A percentile compares a stretch with the other conserved stretches of the same genome.
Evolutionary conservation across 495 filamentous ascomycete species (phyloP).

Genomic region (Corynascus novoguineensis): DNA sequence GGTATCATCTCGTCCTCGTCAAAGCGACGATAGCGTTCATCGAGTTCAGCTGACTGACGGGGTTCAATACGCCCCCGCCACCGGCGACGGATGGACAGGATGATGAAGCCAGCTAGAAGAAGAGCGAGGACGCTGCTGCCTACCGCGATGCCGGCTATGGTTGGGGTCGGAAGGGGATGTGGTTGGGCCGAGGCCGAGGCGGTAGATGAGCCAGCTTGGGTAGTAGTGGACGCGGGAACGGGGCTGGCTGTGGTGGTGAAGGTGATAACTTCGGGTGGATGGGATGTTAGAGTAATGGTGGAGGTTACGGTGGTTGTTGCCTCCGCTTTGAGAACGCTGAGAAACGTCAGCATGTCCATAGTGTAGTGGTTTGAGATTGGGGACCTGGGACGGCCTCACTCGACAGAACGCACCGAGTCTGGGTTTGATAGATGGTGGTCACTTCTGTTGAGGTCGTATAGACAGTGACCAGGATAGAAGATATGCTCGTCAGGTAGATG

Average conservation of each 20-base stretch:
- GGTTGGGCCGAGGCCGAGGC: conserved; percentile 2
- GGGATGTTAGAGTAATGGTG: conserved; percentile 27
- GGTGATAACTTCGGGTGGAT: conserved; percentile 15
- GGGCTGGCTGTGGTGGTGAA: conserved; percentile 23
- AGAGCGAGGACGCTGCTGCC: conserved; percentile 19
- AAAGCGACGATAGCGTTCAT: too few species aligned
- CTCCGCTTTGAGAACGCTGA: conserved; percentile 24
- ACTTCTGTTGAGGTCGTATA: conserved; percentile 20
- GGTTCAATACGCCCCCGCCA: neutral
- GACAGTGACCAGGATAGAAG: conserved; percentile 19
- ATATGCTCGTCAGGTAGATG: conserved; percentile 12
- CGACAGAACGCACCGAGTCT: conserved; percentile 16
- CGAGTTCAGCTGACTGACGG: too few species aligned
- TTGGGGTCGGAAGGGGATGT: conserved; percentile 15
- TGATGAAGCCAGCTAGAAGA: conserved; percentile 17
- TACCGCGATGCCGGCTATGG: conserved; percentile 27
- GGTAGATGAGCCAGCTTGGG: neutral
- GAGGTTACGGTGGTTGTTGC: conserved; percentile 26
- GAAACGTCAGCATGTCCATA: neutral
- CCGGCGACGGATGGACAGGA: conserved; percentile 22
- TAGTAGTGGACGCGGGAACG: neutral
- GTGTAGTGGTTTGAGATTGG: neutral
- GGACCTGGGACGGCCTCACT: too few species aligned
- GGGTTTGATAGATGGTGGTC: conserved; percentile 24
- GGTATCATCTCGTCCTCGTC: neutral